Evolutionary conservation across 176 grass and related monocot species (phyloP), one percentile per base, ranked within the genome.

Genomic region (Guadua angustifolia): DNA sequence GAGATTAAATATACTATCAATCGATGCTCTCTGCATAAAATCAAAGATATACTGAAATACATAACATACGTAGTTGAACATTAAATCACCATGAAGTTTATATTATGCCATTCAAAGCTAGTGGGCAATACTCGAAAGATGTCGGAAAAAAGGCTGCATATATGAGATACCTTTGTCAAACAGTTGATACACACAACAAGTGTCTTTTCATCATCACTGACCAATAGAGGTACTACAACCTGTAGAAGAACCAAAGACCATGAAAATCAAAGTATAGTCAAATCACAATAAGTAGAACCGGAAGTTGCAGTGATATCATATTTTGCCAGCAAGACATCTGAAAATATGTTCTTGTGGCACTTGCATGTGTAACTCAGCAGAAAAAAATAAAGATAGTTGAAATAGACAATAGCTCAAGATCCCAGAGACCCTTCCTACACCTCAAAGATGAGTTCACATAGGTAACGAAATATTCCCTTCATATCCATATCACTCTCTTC

Each of bases 141-240:
- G n/a, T n/a, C n/a, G n/a, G n/a, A 83, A 65, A 36, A 74, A 74
- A 60, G 7, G 7, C 33, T 80, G 52, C 53, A 69, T 22, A 64
- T 60, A 89, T 79, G 36, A 84, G 32, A 79, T 90, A 99, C 96
- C 96, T 99, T 99, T 80, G 96, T 99, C 84, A 99, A 94, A 90
- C 88, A 99, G 86, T 94, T 99, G 87, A 99, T 95, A 79, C 93
- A 92, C 67, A 95, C 87, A 72, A 99, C 93, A 69, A 99, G 93
- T 52, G 90, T 95, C 92, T 94, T 99, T 86, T 99, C 96, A 86
- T 95, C 96, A 40, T 99, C 93, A 89, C 78, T 87, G 82, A 99
- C 93, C 80, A 99, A 87, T 73, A 95, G 83, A 86, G 96, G 96
- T 66, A 91, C 93, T 69, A 99, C 73, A 56, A 95, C 91, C 96